phyloP scores from a whole-genome alignment of 2,329 filamentous ascomycete genomes.

The Exserohilum rostratum region DNA sequence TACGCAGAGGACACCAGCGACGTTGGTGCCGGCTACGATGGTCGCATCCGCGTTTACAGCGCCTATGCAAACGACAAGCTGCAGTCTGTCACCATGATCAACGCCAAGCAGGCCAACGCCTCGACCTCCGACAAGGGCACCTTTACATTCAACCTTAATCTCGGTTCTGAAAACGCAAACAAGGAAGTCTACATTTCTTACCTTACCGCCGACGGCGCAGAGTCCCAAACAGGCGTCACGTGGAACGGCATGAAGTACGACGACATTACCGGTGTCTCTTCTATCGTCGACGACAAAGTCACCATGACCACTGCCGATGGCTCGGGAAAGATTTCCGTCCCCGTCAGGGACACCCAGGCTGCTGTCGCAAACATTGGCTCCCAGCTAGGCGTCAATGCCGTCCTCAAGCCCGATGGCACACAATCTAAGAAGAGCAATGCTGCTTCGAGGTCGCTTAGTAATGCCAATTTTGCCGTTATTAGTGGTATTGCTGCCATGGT shows the following conservation, averaged over 20 bases:
- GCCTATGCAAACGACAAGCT: conserved; percentile 54
- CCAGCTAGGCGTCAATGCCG: conserved; percentile 43
- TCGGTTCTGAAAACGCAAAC: conserved; percentile 49
- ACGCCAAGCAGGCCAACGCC: conserved; percentile 52
- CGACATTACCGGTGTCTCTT: conserved; percentile 51
- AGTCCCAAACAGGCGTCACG: conserved; percentile 51
- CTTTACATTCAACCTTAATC: conserved; percentile 51
- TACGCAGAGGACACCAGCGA: conserved; percentile 41
- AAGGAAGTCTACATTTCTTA: conserved; percentile 55
- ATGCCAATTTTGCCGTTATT: conserved; percentile 17
- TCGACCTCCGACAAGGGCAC: conserved; percentile 46
- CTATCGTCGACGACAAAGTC: conserved; percentile 40
- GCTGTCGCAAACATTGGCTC: conserved; percentile 55
- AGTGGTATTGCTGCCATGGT: conserved; percentile 21
- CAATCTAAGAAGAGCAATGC: conserved; percentile 38
- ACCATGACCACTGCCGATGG: conserved; percentile 33
- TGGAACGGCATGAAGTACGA: conserved; percentile 57
- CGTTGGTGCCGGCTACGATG: conserved; percentile 47
- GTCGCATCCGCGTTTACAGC: conserved; percentile 53
- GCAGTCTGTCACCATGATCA: conserved; percentile 55
- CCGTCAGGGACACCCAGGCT: conserved; percentile 54
- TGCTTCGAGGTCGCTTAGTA: conserved; percentile 16
- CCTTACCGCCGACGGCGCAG: conserved; percentile 55
- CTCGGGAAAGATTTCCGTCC: conserved; percentile 32
- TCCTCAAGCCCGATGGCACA: conserved; percentile 34